Evolutionary conservation across 768 basidiomycete genomes (phyloP), one percentile per base, ranked within the genome.

Genomic region (Pisolithus marmoratus): DNA sequence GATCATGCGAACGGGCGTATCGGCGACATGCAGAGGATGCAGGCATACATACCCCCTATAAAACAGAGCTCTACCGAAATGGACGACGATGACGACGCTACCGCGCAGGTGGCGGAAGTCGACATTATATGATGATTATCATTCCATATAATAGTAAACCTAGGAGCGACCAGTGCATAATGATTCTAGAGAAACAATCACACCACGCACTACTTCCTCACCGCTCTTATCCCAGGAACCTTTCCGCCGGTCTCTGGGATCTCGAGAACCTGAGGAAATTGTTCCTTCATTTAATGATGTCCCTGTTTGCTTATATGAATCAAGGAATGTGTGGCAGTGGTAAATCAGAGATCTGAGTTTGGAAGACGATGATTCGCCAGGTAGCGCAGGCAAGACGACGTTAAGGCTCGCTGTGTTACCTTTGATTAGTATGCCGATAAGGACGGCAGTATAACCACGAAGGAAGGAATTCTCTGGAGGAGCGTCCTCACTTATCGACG

Each of bases 21-120:
- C 17, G 82, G 83, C 2, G 81, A 87, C 48, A 84, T 96, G 80
- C 90, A 88, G 88, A 91, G 91, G 71, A 75, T 93, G 74, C 76
- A 75, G n/a, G 69, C 77, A 51, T 95, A 94, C 65, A 69, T 86
- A 53, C 75, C 79, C 1, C 84, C 88, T 4, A 74, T 97, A 52
- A 79, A 87, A 56, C 76, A 76, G 57, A 79, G 73, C 60, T 79
- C 84, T 54, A 52, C 55, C 19, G 83, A 83, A 50, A 77, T 78
- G 20, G 80, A 78, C 23, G 81, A 80, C 46, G 76, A 72, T n/a
- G n/a, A n/a, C 27, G 77, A 66, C 20, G 66, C 65, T 8, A 46
- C 47, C 17, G 41, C 19, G 14, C 55, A 57, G 9, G 23, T 45
- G 17, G 53, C 41, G 36, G 55, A 60, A 38, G 44, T 50, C 2